Percentiles rank a stretch among this genome's conserved stretches.
Conservation (phyloP, 1,284 basidiomycete species). For the Cryptococcus sp. region DNA sequence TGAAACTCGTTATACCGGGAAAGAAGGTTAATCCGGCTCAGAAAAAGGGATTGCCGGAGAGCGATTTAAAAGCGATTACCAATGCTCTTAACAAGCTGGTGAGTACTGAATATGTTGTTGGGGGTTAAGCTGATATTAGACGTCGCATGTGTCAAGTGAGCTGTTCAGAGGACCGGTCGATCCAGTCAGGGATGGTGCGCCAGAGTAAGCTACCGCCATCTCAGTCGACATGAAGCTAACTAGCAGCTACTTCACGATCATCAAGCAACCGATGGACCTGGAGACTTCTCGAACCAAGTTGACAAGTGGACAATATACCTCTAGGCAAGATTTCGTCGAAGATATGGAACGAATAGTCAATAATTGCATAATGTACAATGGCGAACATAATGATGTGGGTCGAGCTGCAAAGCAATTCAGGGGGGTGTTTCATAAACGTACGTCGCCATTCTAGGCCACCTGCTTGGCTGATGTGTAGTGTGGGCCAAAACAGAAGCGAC, state of each 20-base stretch:
- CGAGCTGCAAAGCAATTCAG: conserved; percentile 74
- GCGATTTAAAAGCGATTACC: conserved; percentile 74
- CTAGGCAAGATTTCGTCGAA: conserved; percentile 74
- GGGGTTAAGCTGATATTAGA: conserved; percentile 3
- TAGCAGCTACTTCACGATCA: conserved; percentile 76
- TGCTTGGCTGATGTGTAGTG: conserved; percentile 9
- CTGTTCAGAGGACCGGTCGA: conserved; percentile 83
- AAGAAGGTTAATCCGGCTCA: conserved; percentile 65
- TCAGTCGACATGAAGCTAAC: neutral
- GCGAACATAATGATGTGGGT: conserved; percentile 63
- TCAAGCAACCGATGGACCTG: conserved; percentile 93
- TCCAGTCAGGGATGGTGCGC: conserved; percentile 76
- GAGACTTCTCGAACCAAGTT: conserved; percentile 84
- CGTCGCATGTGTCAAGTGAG: conserved; percentile 25
- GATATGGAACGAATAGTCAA: conserved; percentile 85
- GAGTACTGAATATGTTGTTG: conserved; percentile 6
- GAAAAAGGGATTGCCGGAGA: conserved; percentile 70
- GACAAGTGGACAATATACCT: conserved; percentile 72
- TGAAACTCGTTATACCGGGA: neutral
- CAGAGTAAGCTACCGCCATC: conserved; percentile 58
- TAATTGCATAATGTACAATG: conserved; percentile 86
- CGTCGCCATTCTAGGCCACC: neutral
- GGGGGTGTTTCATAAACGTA: conserved; percentile 53
- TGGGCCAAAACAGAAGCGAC: conserved; percentile 40
- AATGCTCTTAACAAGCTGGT: conserved; percentile 75